A percentile compares a stretch with the other conserved stretches of the same genome.
phyloP scores from a whole-genome alignment of 306 rosid species.

The Potentilla sterilis region DNA sequence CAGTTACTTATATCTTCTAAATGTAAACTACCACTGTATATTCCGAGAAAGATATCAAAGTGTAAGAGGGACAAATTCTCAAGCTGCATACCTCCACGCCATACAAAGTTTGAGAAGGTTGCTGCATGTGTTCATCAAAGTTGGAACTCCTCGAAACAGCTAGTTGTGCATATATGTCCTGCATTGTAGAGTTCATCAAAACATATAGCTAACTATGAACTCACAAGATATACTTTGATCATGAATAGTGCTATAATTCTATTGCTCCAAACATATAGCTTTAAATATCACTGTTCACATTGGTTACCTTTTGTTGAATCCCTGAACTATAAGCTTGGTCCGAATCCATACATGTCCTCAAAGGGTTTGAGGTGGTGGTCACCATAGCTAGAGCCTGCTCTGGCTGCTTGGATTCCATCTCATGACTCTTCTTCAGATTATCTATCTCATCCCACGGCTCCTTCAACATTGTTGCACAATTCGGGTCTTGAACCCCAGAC shows the following conservation, averaged over 20 bases:
- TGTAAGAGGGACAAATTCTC: neutral
- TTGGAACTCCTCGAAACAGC: conserved; percentile 38
- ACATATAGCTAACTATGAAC: too few species aligned
- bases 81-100: conserved; percentile 56
- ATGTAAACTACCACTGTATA: neutral
- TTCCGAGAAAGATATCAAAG: neutral
- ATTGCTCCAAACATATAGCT: neutral
- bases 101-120: conserved; percentile 42
- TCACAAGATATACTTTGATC: too few species aligned
- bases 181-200: conserved; percentile 5
- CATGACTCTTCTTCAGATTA: conserved; percentile 57
- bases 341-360: conserved; percentile 30
- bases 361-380: conserved; percentile 36
- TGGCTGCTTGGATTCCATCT: conserved; percentile 36
- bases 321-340: conserved; percentile 36
- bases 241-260: neutral
- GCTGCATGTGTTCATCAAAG: conserved; percentile 56
- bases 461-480: conserved; percentile 44
- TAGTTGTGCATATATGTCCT: conserved; percentile 55
- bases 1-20: neutral
- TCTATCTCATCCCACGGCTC: conserved; percentile 59
- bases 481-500: conserved; percentile 76
- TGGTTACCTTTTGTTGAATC: conserved; percentile 51
- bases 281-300: neutral
- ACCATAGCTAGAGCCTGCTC: conserved; percentile 37